Evolutionary conservation across 2,329 filamentous ascomycete species (phyloP).

Genomic region (Graphilbum sp.): DNA sequence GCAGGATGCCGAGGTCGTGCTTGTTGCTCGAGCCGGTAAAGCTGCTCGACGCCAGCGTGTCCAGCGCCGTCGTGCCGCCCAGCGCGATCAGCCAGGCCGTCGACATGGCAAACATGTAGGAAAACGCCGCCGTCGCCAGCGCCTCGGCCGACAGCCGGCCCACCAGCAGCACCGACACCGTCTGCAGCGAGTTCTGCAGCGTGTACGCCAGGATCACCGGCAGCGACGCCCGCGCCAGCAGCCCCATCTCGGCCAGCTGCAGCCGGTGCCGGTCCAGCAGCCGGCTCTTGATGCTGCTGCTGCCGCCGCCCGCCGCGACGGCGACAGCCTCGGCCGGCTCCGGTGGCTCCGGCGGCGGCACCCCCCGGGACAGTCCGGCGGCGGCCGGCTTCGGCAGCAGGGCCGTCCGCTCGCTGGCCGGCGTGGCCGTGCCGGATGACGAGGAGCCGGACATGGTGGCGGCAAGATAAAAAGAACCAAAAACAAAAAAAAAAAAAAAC

Average conservation of each 20-base stretch:
- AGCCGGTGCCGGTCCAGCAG: conserved; percentile 4
- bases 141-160: conserved; percentile 66
- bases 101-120: conserved; percentile 88
- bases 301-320: background rate
- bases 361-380: no score
- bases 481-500: background rate
- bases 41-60: conserved; percentile 67
- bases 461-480: background rate
- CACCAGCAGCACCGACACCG: conserved; percentile 64
- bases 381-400: conserved; percentile 3
- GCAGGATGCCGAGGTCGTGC: conserved; percentile 58
- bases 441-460: background rate
- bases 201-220: conserved; percentile 76
- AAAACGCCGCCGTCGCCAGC: conserved; percentile 68
- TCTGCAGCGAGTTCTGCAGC: conserved; percentile 74
- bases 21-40: conserved; percentile 71
- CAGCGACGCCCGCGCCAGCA: conserved; percentile 51
- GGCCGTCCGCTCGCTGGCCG: conserved; percentile 5
- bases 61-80: conserved; percentile 71
- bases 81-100: conserved; percentile 77
- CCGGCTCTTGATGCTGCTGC: conserved; percentile 1
- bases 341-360: background rate
- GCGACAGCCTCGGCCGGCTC: background rate
- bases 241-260: conserved; percentile 43
- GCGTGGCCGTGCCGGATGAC: background rate